Evolutionary conservation across 1,284 basidiomycete species (phyloP).

Genomic region (Tilletia setariae): DNA sequence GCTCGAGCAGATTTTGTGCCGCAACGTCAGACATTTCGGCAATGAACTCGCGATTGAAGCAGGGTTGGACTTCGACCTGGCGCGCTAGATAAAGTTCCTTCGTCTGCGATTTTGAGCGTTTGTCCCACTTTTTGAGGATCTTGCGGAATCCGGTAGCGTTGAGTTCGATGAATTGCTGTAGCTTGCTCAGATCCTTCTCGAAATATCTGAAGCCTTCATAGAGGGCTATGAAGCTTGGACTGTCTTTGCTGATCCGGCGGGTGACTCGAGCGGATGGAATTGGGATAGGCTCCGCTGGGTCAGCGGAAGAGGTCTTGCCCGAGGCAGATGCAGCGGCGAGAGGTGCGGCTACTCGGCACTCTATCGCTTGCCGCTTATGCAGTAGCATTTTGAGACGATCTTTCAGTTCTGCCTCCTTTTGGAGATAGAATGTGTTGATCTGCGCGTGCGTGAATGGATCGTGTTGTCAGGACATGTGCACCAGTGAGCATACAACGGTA

Average conservation of each 20-base stretch:
- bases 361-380: conserved; percentile 72
- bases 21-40: conserved; percentile 93
- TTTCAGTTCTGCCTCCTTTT: conserved; percentile 93
- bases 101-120: conserved; percentile 85
- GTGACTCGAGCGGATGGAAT: conserved; percentile 28
- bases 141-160: conserved; percentile 97
- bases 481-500: background rate
- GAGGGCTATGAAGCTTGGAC: conserved; percentile 60
- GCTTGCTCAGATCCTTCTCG: conserved; percentile 91
- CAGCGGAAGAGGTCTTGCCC: background rate
- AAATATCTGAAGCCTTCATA: conserved; percentile 94
- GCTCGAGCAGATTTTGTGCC: conserved; percentile 84
- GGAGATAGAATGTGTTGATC: conserved; percentile 99
- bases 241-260: conserved; percentile 43
- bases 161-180: conserved; percentile 95
- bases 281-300: background rate
- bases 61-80: conserved; percentile 91
- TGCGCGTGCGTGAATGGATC: conserved; percentile 52
- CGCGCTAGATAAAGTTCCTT: conserved; percentile 95
- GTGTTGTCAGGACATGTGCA: too few species aligned
- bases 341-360: conserved; percentile 24
- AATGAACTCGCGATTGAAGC: conserved; percentile 84
- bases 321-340: conserved; percentile 8
- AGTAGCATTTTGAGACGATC: conserved; percentile 82
- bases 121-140: conserved; percentile 99